phyloP scores from a whole-genome alignment of 257 asterid genomes.

The Vinca minor region DNA sequence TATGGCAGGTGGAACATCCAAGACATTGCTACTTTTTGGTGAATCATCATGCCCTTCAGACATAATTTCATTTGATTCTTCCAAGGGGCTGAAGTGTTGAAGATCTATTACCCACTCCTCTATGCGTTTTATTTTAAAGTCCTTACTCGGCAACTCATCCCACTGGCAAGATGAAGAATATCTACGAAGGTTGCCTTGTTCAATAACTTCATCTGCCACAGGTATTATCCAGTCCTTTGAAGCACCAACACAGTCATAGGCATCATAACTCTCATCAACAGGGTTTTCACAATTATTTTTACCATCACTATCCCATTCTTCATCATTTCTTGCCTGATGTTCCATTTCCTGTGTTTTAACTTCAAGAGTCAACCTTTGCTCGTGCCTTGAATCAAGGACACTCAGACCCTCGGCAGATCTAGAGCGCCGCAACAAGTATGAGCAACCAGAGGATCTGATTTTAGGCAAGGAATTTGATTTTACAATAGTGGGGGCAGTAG shows the following conservation, averaged over 20 bases:
- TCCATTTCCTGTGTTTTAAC: constrained; percentile 23
- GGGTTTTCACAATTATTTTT: constrained; percentile 37
- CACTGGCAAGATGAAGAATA: constrained; percentile 34
- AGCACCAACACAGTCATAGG: constrained; percentile 48
- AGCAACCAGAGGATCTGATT: constrained; percentile 35
- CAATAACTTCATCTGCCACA: constrained; percentile 36
- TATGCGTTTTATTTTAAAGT: constrained; percentile 60
- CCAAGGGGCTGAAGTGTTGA: constrained; percentile 54
- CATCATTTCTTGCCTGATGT: constrained; percentile 31
- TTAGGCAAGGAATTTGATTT: constrained; percentile 72
- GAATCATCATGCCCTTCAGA: constrained; percentile 30
- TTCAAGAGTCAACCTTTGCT: constrained; percentile 29
- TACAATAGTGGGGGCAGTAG: constrained; percentile 27
- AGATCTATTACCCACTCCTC: constrained; percentile 86
- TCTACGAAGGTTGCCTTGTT: constrained; percentile 27
- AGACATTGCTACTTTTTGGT: constrained; percentile 17
- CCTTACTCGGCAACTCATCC: constrained; percentile 51
- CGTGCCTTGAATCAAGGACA: constrained; percentile 36
- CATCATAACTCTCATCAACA: constrained; percentile 38
- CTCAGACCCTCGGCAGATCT: constrained; percentile 69
- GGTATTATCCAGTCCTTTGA: constrained; percentile 91
- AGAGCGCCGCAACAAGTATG: constrained; percentile 23
- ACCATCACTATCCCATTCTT: constrained; percentile 22
- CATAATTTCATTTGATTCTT: constrained; percentile 38
- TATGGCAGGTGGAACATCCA: constrained; percentile 28